Evolutionary conservation across 768 basidiomycete species (phyloP), one percentile per base, ranked within the genome.

Genomic region (Dendrothele bispora): DNA sequence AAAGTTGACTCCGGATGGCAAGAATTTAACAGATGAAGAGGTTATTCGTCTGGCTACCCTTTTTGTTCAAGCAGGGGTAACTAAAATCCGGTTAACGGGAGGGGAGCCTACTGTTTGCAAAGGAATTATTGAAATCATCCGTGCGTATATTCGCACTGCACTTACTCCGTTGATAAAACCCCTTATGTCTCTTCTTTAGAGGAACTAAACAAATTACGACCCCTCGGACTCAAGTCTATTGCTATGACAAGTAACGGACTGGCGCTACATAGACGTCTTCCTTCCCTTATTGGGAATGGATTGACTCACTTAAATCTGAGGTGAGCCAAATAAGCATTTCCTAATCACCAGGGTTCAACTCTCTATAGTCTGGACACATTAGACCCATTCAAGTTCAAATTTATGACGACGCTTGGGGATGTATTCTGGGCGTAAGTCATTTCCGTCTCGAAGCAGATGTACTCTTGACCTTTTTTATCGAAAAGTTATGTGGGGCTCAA

Each of bases 181-280:
- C 11, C 1, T 40, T 26, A 3, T 5, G 17, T 41, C 30, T 39
- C 24, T 24, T 32, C 28, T 18, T 11, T 45, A 91, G 88, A 67
- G n/a, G 74, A 75, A 14, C 67, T 92, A 15, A 75, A 83, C 43
- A 68, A 67, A 21, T 69, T 93, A 15, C 78, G 78, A 18, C 45
- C 65, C 14, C 59, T 75, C 54, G 87, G 88, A 6, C 74, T 91
- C 14, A 61, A 78, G 46, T 83, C 88, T 7, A 86, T 95, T 48
- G 91, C 79, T 14, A 90, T 93, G 84, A 93, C 91, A 4, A 85
- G 77, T 52, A 95, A 94, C 61, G 90, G 91, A 4, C 70, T 94
- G 46, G 75, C 80, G 7, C 72, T 94, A 10, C 82, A 85, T 59
- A 79, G 91, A 6, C 82, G 80, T 46, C 71, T 94, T 17, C 79